Conservation (phyloP, 2,329 filamentous ascomycete genomes). For the Colletotrichum musae region DNA sequence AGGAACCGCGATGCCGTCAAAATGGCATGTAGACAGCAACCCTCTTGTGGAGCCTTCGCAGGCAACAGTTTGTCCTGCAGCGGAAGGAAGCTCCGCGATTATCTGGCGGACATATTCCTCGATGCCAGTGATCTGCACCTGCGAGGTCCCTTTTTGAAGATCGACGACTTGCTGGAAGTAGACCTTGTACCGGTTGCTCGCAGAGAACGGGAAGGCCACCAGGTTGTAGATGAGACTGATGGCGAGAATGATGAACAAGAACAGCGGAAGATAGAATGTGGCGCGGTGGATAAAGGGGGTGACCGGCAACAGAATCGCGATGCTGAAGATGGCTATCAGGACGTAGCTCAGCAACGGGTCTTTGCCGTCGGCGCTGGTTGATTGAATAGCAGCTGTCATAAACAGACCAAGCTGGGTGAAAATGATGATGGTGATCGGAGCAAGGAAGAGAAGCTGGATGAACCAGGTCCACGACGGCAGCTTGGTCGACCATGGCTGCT, state of each 20-base stretch:
- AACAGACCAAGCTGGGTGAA: constrained; percentile 83
- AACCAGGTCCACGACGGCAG: constrained; percentile 91
- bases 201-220: constrained; percentile 88
- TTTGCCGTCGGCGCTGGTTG: constrained; percentile 89
- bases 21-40: constrained; percentile 76
- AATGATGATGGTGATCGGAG: constrained; percentile 83
- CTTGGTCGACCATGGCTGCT: constrained; percentile 88
- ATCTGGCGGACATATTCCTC: constrained; percentile 77
- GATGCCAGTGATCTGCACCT: constrained; percentile 78
- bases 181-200: constrained; percentile 84
- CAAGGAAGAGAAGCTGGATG: constrained; percentile 85
- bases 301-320: constrained; percentile 81
- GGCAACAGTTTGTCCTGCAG: constrained; percentile 71
- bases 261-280: constrained; percentile 84
- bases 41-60: constrained; percentile 64
- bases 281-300: constrained; percentile 90
- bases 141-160: constrained; percentile 75
- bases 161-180: constrained; percentile 89
- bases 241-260: constrained; percentile 79
- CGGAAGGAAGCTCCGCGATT: constrained; percentile 78
- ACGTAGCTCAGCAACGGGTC: constrained; percentile 80
- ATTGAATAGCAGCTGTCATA: constrained; percentile 78
- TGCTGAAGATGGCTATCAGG: constrained; percentile 75
- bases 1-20: constrained; percentile 71
- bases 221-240: constrained; percentile 86